Evolutionary conservation across 2,329 filamentous ascomycete species (phyloP).

Genomic region (Sclerotinia trifoliorum): DNA sequence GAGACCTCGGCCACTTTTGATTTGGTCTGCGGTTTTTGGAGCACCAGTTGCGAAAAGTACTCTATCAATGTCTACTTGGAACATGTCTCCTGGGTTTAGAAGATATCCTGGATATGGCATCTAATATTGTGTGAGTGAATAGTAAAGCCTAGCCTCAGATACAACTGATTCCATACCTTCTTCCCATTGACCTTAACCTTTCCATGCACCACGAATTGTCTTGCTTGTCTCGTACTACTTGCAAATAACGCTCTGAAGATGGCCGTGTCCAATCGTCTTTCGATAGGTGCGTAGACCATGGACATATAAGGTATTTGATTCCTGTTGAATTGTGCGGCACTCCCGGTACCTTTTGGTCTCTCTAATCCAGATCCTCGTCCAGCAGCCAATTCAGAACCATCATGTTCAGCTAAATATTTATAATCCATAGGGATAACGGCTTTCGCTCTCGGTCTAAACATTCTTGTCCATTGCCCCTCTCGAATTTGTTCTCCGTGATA

Average conservation of each 20-base stretch:
- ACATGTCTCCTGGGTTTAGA: conserved; percentile 96
- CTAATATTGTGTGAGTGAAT: conserved; percentile 47
- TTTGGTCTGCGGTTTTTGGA: conserved; percentile 52
- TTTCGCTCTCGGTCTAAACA: conserved; percentile 80
- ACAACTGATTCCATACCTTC: conserved; percentile 58
- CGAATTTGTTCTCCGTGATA: conserved; percentile 96
- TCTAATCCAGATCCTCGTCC: conserved; percentile 73
- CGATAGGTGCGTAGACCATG: conserved; percentile 90
- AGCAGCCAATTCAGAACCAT: conserved; percentile 79
- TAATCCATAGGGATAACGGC: conserved; percentile 85
- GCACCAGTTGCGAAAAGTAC: conserved; percentile 86
- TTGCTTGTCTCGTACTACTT: conserved; percentile 86
- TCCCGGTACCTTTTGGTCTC: conserved; percentile 30
- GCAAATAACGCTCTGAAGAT: conserved; percentile 93
- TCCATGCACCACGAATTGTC: conserved; percentile 92
- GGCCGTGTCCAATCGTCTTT: conserved; percentile 89
- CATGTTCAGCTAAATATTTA: conserved; percentile 71
- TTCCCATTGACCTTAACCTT: conserved; percentile 95
- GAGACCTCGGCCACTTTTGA: conserved; percentile 30
- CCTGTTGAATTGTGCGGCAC: conserved; percentile 49
- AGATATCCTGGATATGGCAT: conserved; percentile 91
- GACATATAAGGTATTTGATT: conserved; percentile 81
- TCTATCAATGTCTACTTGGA: conserved; percentile 86
- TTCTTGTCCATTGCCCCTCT: conserved; percentile 90
- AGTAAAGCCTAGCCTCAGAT: not conserved